Conservation (phyloP, 441 rosid species). For the Erodium moschatum region DNA sequence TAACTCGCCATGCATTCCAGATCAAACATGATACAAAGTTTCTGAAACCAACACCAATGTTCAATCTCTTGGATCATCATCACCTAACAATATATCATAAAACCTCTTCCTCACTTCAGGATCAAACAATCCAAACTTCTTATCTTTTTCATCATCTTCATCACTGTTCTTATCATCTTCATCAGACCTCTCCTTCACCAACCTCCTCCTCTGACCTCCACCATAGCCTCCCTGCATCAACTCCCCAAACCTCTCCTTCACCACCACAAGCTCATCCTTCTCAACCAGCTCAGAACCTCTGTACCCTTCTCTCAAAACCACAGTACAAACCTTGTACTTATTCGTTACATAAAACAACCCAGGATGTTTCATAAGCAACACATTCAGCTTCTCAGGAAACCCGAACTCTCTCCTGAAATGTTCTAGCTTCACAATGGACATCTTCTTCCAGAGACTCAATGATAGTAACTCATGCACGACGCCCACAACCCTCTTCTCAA, state of each 20-base stretch:
- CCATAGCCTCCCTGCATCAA: constrained; percentile 83
- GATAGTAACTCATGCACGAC: constrained; percentile 71
- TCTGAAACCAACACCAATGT: constrained; percentile 15
- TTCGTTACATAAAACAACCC: constrained; percentile 75
- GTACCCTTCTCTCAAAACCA: constrained; percentile 73
- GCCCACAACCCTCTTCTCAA: constrained; percentile 66
- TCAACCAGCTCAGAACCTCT: constrained; percentile 59
- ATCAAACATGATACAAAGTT: too few species aligned
- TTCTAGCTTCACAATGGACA: constrained; percentile 60
- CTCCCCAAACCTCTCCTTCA: constrained; percentile 80
- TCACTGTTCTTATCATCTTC: constrained; percentile 33
- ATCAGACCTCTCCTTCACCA: constrained; percentile 30
- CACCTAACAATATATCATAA: constrained; percentile 64
- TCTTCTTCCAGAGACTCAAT: constrained; percentile 71
- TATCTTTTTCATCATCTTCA: constrained; percentile 38
- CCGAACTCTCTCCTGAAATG: constrained; percentile 77
- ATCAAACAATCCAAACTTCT: constrained; percentile 50
- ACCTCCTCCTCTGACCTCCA: constrained; percentile 57
- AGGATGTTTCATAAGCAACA: constrained; percentile 66
- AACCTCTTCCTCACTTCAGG: constrained; percentile 79
- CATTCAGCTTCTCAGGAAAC: constrained; percentile 63
- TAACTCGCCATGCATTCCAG: too few species aligned
- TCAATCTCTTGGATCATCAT: constrained; percentile 22
- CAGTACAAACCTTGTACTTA: constrained; percentile 70
- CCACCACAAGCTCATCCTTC: constrained; percentile 72